Conservation (phyloP, 352 stramenopile genomes). For the Aphanomyces euteiches region DNA sequence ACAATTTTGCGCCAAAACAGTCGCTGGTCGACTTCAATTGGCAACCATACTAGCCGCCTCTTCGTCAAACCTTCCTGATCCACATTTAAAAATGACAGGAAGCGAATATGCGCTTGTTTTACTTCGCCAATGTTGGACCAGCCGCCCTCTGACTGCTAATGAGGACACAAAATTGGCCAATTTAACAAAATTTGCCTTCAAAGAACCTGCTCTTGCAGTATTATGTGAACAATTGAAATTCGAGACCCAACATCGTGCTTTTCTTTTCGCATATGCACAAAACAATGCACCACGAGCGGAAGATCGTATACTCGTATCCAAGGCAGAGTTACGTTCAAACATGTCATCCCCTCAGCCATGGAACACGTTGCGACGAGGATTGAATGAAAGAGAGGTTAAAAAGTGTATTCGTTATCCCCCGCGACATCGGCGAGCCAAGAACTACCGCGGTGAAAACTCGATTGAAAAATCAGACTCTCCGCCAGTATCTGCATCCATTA, state of each 20-base stretch:
- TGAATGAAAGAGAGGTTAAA: constrained; percentile 31
- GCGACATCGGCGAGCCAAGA: neutral
- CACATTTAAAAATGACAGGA: constrained; percentile 45
- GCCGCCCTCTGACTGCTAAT: constrained; percentile 34
- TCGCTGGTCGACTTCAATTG: constrained; percentile 31
- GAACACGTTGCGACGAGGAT: constrained; percentile 25
- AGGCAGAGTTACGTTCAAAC: constrained; percentile 16
- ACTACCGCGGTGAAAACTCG: too few species aligned
- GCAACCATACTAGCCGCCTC: constrained; percentile 40
- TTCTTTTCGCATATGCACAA: neutral
- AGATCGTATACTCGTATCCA: constrained; percentile 17
- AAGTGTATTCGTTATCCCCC: constrained; percentile 26
- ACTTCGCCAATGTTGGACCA: constrained; percentile 41
- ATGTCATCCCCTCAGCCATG: constrained; percentile 26
- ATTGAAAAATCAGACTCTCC: too few species aligned
- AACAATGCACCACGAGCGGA: neutral
- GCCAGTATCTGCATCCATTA: too few species aligned
- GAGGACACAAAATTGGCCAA: constrained; percentile 36
- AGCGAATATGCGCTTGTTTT: constrained; percentile 43
- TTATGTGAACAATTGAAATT: constrained; percentile 35
- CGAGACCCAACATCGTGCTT: constrained; percentile 30
- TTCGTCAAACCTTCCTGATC: constrained; percentile 36
- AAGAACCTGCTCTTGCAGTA: constrained; percentile 44
- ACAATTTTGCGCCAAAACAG: constrained; percentile 39
- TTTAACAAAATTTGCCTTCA: constrained; percentile 39